Percentiles rank a stretch among this genome's conserved stretches.
phyloP scores from a whole-genome alignment of 169 alveolate species.

The Plasmodium malariae region DNA sequence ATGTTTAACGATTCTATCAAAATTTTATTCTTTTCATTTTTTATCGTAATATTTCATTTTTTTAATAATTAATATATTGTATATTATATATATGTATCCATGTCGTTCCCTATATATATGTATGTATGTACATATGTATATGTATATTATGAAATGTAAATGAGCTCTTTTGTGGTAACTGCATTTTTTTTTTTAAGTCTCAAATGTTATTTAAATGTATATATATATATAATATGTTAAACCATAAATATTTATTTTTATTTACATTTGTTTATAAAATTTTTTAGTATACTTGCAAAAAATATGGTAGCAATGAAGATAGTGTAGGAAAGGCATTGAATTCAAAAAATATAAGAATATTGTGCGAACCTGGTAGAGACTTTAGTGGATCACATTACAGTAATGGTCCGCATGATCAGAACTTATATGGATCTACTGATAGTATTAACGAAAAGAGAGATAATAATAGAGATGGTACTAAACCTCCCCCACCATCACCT shows the following conservation, averaged over 20 bases:
- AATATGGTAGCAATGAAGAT: neutral
- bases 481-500: neutral
- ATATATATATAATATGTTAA: too few relatives aligned
- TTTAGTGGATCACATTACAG: neutral
- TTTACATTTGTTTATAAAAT: neutral
- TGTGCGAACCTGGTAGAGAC: neutral
- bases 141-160: too few relatives aligned
- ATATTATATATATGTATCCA: too few relatives aligned
- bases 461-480: neutral
- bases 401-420: neutral
- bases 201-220: too few relatives aligned
- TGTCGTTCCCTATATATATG: too few relatives aligned
- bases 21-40: too few relatives aligned
- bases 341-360: neutral
- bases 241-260: conserved; percentile 1
- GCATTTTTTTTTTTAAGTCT: too few relatives aligned
- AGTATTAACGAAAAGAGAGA: neutral
- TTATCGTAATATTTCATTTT: too few relatives aligned
- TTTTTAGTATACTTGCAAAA: conserved; percentile 7
- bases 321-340: conserved; percentile 6
- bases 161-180: too few relatives aligned
- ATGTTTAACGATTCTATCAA: too few relatives aligned
- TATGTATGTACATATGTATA: too few relatives aligned
- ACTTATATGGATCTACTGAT: neutral
- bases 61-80: too few relatives aligned